These are phyloP conservation scores for Colletotrichum magnum DNA, from an alignment of 2,329 filamentous ascomycete species.

Conservation along the genomic window DNA sequence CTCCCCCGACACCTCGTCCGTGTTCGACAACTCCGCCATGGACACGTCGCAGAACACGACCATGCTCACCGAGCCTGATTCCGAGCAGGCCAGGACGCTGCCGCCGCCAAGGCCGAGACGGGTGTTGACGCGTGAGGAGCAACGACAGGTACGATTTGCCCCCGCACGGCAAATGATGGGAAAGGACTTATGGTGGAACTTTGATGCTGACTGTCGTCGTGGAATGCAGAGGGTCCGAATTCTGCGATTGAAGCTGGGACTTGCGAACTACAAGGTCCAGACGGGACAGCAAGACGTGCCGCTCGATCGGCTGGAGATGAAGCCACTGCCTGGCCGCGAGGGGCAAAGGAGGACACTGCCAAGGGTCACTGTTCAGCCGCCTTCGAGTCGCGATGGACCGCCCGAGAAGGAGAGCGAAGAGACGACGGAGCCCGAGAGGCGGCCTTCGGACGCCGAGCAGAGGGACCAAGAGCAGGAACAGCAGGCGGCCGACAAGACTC, in stretches of 20 bases:
- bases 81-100: conserved; percentile 39
- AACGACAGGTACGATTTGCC: conserved; percentile 61
- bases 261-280: conserved; percentile 82
- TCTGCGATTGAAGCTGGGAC: conserved; percentile 76
- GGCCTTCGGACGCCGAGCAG: conserved; percentile 19
- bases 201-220: conserved; percentile 21
- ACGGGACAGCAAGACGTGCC: conserved; percentile 80
- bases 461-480: conserved; percentile 29
- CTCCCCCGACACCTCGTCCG: conserved; percentile 59
- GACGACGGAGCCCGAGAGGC: conserved; percentile 27
- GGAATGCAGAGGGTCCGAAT: conserved; percentile 71
- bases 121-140: conserved; percentile 65
- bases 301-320: conserved; percentile 70
- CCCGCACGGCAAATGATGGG: background rate
- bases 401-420: conserved; percentile 38
- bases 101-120: conserved; percentile 43
- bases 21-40: conserved; percentile 64
- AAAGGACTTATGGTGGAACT: background rate
- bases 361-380: conserved; percentile 40
- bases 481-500: conserved; percentile 41
- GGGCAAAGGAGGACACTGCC: conserved; percentile 40
- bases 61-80: conserved; percentile 64
- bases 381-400: conserved; percentile 42
- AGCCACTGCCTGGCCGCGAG: conserved; percentile 45
- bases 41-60: conserved; percentile 64